Evolutionary conservation across 768 basidiomycete genomes (phyloP).

Genomic region (Lanmaoa pseudosensibilis): DNA sequence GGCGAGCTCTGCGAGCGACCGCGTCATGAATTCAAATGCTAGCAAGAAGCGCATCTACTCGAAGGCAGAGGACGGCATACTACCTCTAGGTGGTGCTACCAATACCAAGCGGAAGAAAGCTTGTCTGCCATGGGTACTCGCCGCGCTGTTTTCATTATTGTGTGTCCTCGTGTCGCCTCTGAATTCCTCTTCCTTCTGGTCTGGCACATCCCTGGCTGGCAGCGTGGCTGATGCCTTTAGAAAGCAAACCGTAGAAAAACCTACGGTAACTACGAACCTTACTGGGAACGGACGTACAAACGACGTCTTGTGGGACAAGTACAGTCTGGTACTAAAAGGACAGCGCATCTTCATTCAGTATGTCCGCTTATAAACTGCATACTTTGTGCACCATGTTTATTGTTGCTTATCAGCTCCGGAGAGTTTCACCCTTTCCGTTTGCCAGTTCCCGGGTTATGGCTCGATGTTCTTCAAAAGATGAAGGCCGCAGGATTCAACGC

Average conservation of each 20-base stretch:
- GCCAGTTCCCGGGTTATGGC: slow-evolving; percentile 78
- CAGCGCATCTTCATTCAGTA: slow-evolving; percentile 75
- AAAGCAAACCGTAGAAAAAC: background rate
- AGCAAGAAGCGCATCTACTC: background rate
- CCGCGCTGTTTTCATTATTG: slow-evolving; percentile 16
- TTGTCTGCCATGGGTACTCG: slow-evolving; percentile 15
- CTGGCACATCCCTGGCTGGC: background rate
- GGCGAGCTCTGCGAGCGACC: background rate
- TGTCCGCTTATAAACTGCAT: slow-evolving; percentile 27
- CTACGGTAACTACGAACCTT: slow-evolving; percentile 5
- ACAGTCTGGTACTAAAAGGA: slow-evolving; percentile 66
- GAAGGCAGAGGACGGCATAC: background rate
- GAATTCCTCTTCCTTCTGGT: slow-evolving; percentile 1
- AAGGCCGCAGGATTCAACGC: slow-evolving; percentile 82
- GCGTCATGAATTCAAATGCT: slow-evolving; percentile 3
- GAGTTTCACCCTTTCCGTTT: slow-evolving; percentile 85
- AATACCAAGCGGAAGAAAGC: slow-evolving; percentile 3
- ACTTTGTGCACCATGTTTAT: background rate
- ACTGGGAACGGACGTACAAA: slow-evolving; percentile 36
- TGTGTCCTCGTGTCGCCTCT: slow-evolving; percentile 18
- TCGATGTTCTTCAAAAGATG: slow-evolving; percentile 77
- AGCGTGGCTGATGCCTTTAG: background rate
- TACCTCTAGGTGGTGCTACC: background rate
- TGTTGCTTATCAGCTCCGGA: slow-evolving; percentile 55
- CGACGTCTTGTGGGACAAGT: slow-evolving; percentile 61